Evolutionary conservation across 2,329 filamentous ascomycete species (phyloP).

Genomic region (Hyphodiscus sp.): DNA sequence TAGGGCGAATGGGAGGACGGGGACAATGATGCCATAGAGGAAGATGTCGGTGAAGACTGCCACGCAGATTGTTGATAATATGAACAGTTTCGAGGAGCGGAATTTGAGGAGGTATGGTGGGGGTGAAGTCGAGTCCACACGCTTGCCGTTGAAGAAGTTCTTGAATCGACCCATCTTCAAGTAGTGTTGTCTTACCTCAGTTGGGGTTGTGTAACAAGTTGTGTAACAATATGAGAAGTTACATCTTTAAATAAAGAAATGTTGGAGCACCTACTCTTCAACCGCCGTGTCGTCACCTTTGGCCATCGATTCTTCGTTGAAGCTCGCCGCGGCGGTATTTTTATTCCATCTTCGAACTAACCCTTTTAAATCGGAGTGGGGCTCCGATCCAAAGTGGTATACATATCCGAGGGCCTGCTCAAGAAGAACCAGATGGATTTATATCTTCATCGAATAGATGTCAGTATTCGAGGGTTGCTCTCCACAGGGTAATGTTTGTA

Average conservation of each 20-base stretch:
- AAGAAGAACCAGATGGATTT: not conserved
- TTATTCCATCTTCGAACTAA: not conserved
- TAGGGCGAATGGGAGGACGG: slow-evolving; percentile 65
- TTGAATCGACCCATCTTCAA: slow-evolving; percentile 13
- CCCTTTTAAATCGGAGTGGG: not conserved
- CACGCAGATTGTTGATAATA: slow-evolving; percentile 26
- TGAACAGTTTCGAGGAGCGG: slow-evolving; percentile 28
- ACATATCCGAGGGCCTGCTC: not conserved
- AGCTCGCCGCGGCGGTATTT: not conserved
- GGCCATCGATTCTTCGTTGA: not conserved
- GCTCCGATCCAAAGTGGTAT: not conserved
- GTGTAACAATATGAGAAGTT: not conserved
- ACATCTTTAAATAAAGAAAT: not conserved
- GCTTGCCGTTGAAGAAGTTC: slow-evolving; percentile 23
- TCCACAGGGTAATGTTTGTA: no score
- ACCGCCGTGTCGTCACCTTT: not conserved
- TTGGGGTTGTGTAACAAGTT: not conserved
- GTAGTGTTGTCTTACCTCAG: not conserved
- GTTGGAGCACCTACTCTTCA: not conserved
- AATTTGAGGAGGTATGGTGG: slow-evolving; percentile 25
- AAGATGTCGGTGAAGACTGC: slow-evolving; percentile 47
- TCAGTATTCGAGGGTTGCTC: not conserved
- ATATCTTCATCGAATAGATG: not conserved
- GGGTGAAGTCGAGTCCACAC: slow-evolving; percentile 14
- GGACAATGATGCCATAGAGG: slow-evolving; percentile 59